phyloP scores from a whole-genome alignment of 345 rosid genomes.

The Rhizophora apiculata region DNA sequence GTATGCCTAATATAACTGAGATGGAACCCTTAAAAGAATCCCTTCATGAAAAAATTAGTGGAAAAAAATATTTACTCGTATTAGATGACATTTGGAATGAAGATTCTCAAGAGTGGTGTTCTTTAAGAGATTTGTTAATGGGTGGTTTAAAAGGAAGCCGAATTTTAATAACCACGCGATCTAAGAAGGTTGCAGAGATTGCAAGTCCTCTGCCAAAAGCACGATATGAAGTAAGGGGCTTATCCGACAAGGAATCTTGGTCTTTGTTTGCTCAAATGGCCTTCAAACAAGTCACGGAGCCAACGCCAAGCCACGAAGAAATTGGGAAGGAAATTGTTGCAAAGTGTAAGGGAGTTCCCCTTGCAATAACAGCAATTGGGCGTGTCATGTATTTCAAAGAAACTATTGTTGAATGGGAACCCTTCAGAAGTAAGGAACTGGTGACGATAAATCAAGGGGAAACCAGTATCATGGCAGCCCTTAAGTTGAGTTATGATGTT shows the following conservation, averaged over 20 bases:
- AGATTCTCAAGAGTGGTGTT: neutral
- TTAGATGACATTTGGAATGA: too few species aligned
- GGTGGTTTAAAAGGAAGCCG: slow-evolving; percentile 19
- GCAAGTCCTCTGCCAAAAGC: neutral
- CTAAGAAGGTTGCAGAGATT: slow-evolving; percentile 18
- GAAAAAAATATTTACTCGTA: too few species aligned
- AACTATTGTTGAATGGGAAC: slow-evolving; percentile 16
- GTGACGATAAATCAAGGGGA: neutral
- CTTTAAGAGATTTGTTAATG: slow-evolving; percentile 3
- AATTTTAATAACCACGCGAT: slow-evolving; percentile 22
- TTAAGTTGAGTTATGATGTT: slow-evolving; percentile 26
- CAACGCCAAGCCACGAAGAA: too few species aligned
- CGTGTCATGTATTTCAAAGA: slow-evolving; percentile 8
- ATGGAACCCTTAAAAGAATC: too few species aligned
- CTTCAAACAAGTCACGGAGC: neutral
- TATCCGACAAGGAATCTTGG: slow-evolving; percentile 15
- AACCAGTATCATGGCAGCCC: slow-evolving; percentile 3
- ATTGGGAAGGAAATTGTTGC: slow-evolving; percentile 12
- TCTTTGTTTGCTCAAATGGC: slow-evolving; percentile 16
- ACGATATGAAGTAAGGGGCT: neutral
- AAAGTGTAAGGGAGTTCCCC: slow-evolving; percentile 17
- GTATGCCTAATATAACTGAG: rapidly evolving
- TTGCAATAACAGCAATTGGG: slow-evolving; percentile 15
- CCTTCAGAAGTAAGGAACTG: neutral
- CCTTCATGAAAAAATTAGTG: too few species aligned